Evolutionary conservation across 2,329 filamentous ascomycete species (phyloP), one percentile per base, ranked within the genome.

Genomic region (Scytalidium sp.): DNA sequence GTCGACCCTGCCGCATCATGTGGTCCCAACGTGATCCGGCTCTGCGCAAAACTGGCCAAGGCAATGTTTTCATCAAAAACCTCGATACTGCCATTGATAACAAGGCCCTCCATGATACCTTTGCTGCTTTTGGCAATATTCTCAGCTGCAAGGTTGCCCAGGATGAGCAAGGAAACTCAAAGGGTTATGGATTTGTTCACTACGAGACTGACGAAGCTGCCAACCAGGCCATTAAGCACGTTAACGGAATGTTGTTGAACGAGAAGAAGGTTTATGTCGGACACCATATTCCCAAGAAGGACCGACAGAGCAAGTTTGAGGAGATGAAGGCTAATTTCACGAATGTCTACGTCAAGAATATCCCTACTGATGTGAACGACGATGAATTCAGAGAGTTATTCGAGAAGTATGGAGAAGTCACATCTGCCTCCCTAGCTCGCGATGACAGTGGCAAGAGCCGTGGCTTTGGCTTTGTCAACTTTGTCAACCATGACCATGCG

Each of bases 311-410:
- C 90, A 99, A 99, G 79, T 97, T 97, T 64, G 94, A 99, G 79
- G 94, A 99, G 82, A 99, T 99, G 93, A 99, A 99, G 87, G 94
- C 94, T 73, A 99, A 99, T 82, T 99, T 95, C 83, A 99, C 94
- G 79, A 99, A 99, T 73, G 86, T 99, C 74, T 99, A 99, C 77
- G 90, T 99, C 78, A 99, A 99, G 86, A 99, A 99, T 79, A 87
- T 99, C 63, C 83, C 85, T 64, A 66, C 76, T 29, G 93, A 97
- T 44, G 89, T 87, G 57, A 87, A 84, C 52, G 94, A 99, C 55
- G 92, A 97, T 8, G 88, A 97, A 69, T 97, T 99, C 84, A 90
- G 91, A 63, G 81, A 86, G 55, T 80, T 97, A 45, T 97, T 99
- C 64, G 89, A 94, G 80, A 85, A 85, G 73, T 96, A 84, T 66